Evolutionary conservation across 805 yeast species (phyloP).

Genomic region (Yueomyces sinensis): DNA sequence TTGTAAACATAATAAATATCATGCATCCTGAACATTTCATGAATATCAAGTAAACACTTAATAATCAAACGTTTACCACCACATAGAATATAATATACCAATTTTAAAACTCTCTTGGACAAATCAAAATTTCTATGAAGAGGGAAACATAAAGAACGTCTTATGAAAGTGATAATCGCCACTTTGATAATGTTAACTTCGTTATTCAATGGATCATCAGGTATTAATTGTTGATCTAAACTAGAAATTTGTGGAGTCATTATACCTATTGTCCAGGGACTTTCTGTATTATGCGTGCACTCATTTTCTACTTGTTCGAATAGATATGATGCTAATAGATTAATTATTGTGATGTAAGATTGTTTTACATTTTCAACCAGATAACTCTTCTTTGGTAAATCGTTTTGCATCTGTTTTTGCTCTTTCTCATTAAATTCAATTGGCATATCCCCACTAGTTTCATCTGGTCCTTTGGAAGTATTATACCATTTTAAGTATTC

Average conservation of each 20-base stretch:
- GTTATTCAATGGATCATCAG: constrained; percentile 10
- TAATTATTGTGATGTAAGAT: constrained; percentile 49
- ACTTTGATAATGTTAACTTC: constrained; percentile 30
- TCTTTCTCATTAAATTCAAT: constrained; percentile 47
- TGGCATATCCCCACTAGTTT: constrained; percentile 23
- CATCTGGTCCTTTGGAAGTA: constrained; percentile 23
- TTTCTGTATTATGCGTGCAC: constrained; percentile 65
- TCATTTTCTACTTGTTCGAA: constrained; percentile 67
- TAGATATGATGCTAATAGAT: constrained; percentile 56
- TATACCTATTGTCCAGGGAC: constrained; percentile 91
- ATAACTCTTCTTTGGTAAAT: constrained; percentile 50
- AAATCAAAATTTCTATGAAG: constrained; percentile 60
- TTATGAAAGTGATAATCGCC: constrained; percentile 43
- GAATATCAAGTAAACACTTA: constrained; percentile 41
- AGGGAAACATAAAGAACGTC: constrained; percentile 72
- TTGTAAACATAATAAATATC: constrained; percentile 79
- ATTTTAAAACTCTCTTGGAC: constrained; percentile 55
- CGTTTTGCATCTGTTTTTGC: constrained; percentile 48
- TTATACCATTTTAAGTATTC: constrained; percentile 34
- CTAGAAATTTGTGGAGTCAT: constrained; percentile 64
- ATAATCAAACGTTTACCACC: constrained; percentile 60
- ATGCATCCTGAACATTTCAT: constrained; percentile 69
- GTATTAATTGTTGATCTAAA: constrained; percentile 46
- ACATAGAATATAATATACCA: constrained; percentile 48
- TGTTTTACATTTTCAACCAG: constrained; percentile 34